Evolutionary conservation across 345 rosid genomes (phyloP).

Genomic region (Linum lewisii): DNA sequence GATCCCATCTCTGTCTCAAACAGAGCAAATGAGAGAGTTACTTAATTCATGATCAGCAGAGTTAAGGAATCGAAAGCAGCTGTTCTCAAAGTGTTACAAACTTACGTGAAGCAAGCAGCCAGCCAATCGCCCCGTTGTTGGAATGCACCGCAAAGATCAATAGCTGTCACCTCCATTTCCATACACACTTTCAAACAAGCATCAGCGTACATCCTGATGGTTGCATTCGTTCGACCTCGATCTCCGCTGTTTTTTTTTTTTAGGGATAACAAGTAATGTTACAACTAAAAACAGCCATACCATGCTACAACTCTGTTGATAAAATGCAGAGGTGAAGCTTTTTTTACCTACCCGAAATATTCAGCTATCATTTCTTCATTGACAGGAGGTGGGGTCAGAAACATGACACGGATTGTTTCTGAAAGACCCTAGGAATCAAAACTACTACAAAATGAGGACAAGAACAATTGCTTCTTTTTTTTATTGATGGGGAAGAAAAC

Average conservation of each 20-base stretch:
- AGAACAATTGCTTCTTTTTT: background rate
- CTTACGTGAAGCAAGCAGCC: slow-evolving; percentile 14
- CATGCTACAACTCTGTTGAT: too few relatives aligned
- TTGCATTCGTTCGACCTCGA: slow-evolving; percentile 3
- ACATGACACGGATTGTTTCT: slow-evolving; percentile 10
- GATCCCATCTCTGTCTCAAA: background rate
- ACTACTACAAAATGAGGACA: background rate
- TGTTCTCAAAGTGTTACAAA: background rate
- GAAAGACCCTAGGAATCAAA: slow-evolving; percentile 12
- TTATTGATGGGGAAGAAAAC: too few relatives aligned
- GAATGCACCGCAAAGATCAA: slow-evolving; percentile 17
- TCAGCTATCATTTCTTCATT: slow-evolving; percentile 7
- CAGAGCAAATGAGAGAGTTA: background rate
- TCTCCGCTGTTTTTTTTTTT: background rate
- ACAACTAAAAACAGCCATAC: background rate
- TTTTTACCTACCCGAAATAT: background rate
- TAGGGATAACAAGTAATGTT: background rate
- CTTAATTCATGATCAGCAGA: too few relatives aligned
- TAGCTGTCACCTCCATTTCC: slow-evolving; percentile 8
- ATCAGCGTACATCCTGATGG: slow-evolving; percentile 10
- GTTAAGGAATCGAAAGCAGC: background rate
- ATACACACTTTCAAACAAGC: slow-evolving; percentile 12
- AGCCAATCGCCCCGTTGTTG: slow-evolving; percentile 14
- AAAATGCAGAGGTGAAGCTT: background rate
- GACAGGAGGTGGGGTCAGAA: slow-evolving; percentile 13